phyloP scores from a whole-genome alignment of 441 rosid species.

The Pelargonium myrrhifolium region DNA sequence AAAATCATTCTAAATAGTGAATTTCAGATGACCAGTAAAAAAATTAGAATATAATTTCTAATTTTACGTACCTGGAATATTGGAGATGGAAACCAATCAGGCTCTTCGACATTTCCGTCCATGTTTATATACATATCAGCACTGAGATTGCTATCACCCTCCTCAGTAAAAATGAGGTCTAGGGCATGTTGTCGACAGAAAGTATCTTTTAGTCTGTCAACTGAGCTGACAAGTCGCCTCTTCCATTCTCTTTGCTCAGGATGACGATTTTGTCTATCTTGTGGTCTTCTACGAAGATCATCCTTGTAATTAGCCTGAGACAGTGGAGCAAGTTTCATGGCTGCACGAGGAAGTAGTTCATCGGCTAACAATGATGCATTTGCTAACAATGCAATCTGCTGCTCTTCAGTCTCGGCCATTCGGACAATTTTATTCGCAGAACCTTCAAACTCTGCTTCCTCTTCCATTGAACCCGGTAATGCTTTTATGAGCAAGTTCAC shows the following conservation, averaged over 20 bases:
- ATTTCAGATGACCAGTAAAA: neutral
- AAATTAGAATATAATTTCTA: no score
- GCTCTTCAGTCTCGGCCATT: constrained; percentile 89
- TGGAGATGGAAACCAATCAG: no score
- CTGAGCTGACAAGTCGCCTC: constrained; percentile 70
- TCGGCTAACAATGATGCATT: constrained; percentile 96
- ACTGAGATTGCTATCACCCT: constrained; percentile 82
- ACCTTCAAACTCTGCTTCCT: no score
- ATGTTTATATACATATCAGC: constrained; percentile 91
- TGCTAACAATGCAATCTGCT: constrained; percentile 93
- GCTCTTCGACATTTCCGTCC: constrained; percentile 64
- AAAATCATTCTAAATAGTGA: neutral
- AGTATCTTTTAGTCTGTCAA: constrained; percentile 82
- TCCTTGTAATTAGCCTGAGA: constrained; percentile 54
- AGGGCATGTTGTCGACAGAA: constrained; percentile 95
- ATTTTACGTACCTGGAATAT: no score
- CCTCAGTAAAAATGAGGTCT: constrained; percentile 93
- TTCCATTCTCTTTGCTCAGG: constrained; percentile 99
- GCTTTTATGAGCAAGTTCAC: no score
- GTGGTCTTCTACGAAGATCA: constrained; percentile 58
- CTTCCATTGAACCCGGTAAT: constrained; percentile 86
- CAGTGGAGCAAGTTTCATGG: constrained; percentile 77
- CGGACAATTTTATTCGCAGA: constrained; percentile 83
- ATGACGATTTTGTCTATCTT: constrained; percentile 89
- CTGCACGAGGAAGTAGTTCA: constrained; percentile 96